Conservation (phyloP, 2,329 filamentous ascomycete genomes). For the Apiospora rasikravindrae region DNA sequence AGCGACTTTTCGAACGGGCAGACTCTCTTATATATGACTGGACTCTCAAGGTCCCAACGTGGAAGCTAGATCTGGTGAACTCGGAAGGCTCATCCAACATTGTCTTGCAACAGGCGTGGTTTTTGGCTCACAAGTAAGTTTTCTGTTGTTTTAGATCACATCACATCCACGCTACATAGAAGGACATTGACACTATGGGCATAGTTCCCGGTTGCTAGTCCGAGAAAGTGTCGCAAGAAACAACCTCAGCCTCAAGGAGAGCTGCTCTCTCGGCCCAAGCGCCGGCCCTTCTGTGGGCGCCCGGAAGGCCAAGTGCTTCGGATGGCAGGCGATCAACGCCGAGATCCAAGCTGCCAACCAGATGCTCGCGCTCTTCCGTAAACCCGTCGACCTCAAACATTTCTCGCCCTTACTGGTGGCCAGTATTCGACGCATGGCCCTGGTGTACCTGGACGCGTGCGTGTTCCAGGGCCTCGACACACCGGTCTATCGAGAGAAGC, state of each 20-base stretch:
- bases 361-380: constrained; percentile 39
- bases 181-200: background rate
- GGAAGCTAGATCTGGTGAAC: constrained; percentile 46
- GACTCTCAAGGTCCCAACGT: constrained; percentile 43
- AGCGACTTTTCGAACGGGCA: constrained; percentile 37
- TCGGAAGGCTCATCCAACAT: constrained; percentile 43
- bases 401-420: constrained; percentile 34
- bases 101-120: constrained; percentile 44
- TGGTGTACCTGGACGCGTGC: constrained; percentile 41
- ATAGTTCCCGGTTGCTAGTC: constrained; percentile 36
- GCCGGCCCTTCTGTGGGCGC: constrained; percentile 35
- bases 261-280: constrained; percentile 36
- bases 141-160: background rate
- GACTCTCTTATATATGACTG: constrained; percentile 46
- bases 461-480: constrained; percentile 41
- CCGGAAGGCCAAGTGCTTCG: constrained; percentile 35
- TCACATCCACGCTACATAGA: background rate
- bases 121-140: constrained; percentile 43
- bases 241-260: constrained; percentile 37
- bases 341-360: constrained; percentile 41
- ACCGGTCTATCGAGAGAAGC: constrained; percentile 37
- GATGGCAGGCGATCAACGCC: constrained; percentile 37
- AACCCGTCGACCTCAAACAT: constrained; percentile 36
- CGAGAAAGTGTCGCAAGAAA: constrained; percentile 33
- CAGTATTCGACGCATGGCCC: constrained; percentile 32